phyloP scores from a whole-genome alignment of 768 basidiomycete genomes.

The Pleurotus sapidus region DNA sequence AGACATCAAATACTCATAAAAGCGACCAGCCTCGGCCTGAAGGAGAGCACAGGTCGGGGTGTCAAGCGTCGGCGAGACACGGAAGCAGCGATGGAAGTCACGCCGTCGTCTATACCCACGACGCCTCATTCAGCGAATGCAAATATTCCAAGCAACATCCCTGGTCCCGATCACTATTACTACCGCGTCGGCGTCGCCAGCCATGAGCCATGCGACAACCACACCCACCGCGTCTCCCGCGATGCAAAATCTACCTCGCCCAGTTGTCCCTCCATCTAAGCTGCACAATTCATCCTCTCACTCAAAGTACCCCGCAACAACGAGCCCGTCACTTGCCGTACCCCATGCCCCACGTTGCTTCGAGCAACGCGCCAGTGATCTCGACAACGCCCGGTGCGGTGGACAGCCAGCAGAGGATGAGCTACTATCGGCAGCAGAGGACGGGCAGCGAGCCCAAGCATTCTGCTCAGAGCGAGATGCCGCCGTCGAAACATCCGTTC shows the following conservation, averaged over 20 bases:
- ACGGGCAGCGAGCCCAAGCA: slow-evolving; percentile 20
- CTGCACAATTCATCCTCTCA: slow-evolving; percentile 20
- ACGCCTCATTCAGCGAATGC: slow-evolving; percentile 27
- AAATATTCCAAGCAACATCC: slow-evolving; percentile 16
- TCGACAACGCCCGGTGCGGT: slow-evolving; percentile 21
- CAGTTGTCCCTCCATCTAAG: slow-evolving; percentile 15
- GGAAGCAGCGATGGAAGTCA: slow-evolving; percentile 21
- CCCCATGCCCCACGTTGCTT: slow-evolving; percentile 75
- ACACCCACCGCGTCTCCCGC: slow-evolving; percentile 54
- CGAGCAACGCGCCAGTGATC: slow-evolving; percentile 56
- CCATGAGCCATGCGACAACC: slow-evolving; percentile 36
- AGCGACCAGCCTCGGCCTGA: slow-evolving; percentile 74
- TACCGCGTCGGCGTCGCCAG: slow-evolving; percentile 18
- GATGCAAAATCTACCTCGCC: slow-evolving; percentile 42
- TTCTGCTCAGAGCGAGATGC: slow-evolving; percentile 6
- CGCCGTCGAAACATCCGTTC: slow-evolving; percentile 34
- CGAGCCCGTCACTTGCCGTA: slow-evolving; percentile 47
- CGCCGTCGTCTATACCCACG: slow-evolving; percentile 29
- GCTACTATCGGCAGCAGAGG: slow-evolving; percentile 53
- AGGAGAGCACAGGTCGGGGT: slow-evolving; percentile 65
- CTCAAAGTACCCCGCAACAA: slow-evolving; percentile 17
- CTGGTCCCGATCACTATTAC: slow-evolving; percentile 18
- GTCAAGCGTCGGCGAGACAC: slow-evolving; percentile 51
- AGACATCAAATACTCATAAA: slow-evolving; percentile 85
- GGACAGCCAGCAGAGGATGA: slow-evolving; percentile 42